Evolutionary conservation across 2,329 filamentous ascomycete genomes (phyloP).

Genomic region (Calonectria pseudoturangicola): DNA sequence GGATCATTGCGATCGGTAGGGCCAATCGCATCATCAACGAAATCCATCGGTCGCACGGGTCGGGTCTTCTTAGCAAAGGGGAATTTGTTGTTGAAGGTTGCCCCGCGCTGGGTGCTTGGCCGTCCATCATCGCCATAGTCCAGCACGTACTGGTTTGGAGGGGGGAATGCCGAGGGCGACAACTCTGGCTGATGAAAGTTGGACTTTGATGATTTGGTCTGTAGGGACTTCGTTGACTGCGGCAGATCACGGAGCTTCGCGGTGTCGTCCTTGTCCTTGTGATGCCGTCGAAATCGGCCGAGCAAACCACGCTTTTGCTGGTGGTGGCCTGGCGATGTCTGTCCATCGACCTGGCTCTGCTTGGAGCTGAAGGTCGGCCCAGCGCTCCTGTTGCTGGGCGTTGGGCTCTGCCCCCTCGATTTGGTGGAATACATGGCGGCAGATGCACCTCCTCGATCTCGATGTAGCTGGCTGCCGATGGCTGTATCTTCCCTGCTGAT

Average conservation of each 20-base stretch:
- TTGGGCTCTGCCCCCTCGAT: slow-evolving; percentile 85
- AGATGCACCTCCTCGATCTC: slow-evolving; percentile 71
- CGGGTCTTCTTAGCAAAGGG: slow-evolving; percentile 76
- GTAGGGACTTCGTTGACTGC: slow-evolving; percentile 72
- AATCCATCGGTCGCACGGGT: slow-evolving; percentile 68
- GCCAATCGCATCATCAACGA: slow-evolving; percentile 75
- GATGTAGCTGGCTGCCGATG: slow-evolving; percentile 63
- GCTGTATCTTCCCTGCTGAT: slow-evolving; percentile 85
- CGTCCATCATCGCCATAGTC: slow-evolving; percentile 58
- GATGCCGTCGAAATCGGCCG: slow-evolving; percentile 70
- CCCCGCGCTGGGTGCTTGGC: slow-evolving; percentile 60
- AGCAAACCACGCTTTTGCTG: slow-evolving; percentile 70
- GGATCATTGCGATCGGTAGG: slow-evolving; percentile 76
- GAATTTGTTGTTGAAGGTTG: slow-evolving; percentile 78
- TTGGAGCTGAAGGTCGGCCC: slow-evolving; percentile 66
- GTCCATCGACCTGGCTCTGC: slow-evolving; percentile 70
- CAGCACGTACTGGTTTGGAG: slow-evolving; percentile 54
- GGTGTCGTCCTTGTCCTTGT: slow-evolving; percentile 69
- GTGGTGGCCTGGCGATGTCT: slow-evolving; percentile 75
- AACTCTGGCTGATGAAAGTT: slow-evolving; percentile 66
- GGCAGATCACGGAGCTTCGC: slow-evolving; percentile 69
- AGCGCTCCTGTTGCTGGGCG: slow-evolving; percentile 82
- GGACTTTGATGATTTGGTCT: slow-evolving; percentile 68
- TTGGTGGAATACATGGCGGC: slow-evolving; percentile 67
- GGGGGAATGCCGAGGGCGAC: slow-evolving; percentile 61